Conservation (phyloP, 1,284 basidiomycete species). For the Erythrobasidium hasegawianum region DNA sequence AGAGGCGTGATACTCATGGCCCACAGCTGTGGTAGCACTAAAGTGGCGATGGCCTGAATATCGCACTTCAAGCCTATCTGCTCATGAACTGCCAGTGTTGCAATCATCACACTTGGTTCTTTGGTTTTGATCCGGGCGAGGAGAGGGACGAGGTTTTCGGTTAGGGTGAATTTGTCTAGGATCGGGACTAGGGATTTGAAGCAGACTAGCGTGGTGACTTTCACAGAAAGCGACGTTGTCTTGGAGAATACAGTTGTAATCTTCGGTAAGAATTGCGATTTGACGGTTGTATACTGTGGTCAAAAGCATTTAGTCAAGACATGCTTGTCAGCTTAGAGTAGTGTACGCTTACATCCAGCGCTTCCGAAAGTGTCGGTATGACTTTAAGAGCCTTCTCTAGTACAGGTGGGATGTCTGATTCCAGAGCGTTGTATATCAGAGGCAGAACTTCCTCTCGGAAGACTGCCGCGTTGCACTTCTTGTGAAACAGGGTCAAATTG, state of each 20-base stretch:
- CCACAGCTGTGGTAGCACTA: slow-evolving; percentile 94
- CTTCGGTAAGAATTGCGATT: slow-evolving; percentile 78
- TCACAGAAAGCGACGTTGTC: slow-evolving; percentile 45
- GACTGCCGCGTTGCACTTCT: slow-evolving; percentile 78
- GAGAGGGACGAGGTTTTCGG: slow-evolving; percentile 90
- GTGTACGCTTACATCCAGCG: slow-evolving; percentile 61
- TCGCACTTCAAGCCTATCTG: slow-evolving; percentile 95
- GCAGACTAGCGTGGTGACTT: slow-evolving; percentile 54
- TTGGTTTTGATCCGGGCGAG: slow-evolving; percentile 91
- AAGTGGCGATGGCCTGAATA: slow-evolving; percentile 85
- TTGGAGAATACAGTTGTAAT: slow-evolving; percentile 58
- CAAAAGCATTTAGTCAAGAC: not conserved
- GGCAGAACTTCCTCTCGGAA: slow-evolving; percentile 93
- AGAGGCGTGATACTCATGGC: slow-evolving; percentile 94
- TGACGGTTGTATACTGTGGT: slow-evolving; percentile 41
- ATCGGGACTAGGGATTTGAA: slow-evolving; percentile 90
- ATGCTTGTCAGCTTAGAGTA: not conserved
- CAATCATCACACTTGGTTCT: slow-evolving; percentile 91
- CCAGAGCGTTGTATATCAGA: slow-evolving; percentile 88
- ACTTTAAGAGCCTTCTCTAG: slow-evolving; percentile 84
- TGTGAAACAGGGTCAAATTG: slow-evolving; percentile 79
- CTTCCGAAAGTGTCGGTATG: slow-evolving; percentile 84
- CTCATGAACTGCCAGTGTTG: slow-evolving; percentile 88
- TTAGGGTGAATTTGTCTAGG: slow-evolving; percentile 88
- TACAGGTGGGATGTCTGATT: slow-evolving; percentile 82